Base-by-base conservation (phyloP, 192 early-diverging fungal species). In the Irineochytrium annulatum region DNA sequence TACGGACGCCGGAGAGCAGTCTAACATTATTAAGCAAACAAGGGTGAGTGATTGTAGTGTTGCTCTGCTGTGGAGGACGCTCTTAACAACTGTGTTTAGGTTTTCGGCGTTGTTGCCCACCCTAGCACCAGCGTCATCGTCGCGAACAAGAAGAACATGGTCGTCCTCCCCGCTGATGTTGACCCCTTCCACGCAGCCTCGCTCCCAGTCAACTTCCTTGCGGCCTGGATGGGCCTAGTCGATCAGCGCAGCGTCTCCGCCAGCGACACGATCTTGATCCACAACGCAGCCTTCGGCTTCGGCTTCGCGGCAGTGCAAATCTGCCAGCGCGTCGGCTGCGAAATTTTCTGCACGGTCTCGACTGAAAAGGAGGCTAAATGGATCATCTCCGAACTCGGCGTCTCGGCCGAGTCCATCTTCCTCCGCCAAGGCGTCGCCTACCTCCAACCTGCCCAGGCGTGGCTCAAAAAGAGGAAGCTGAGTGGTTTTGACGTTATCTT, bases 271-370 rank as follows among this genome's bases (percentile, higher is more conserved):
- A 1, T 57, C 26, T 24, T 57, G 1, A 57, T 57, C 39, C 34
- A 33, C 39, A 19, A 14, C 13, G 55, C 55, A 16, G 34, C 17
- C 17, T 17, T 14, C 37, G 32, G 34, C 19, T 17, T 39, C 14
- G 55, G 55, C n/a, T 0, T 45, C 1, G 16, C 32, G 17, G 55
- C 55, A 1, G 39, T 57, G 34, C 55, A 57, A 1, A 16, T 57
- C 1, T 26, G 34, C 16, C n/a, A 48, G 55, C 28, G 55, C 1
- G 14, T 57, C 1, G 55, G 49, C 24, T 24, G 24, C 24, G 24
- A 17, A 13, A 26, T 57, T 31, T 44, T 19, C 20, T 34, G 34
- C 56, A 41, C 56, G 24, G 56, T 57, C 56, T 24, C 34, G 34
- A 37, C 33, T 17, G 34, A 34, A 6, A 19, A 31, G 34, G 39